phyloP scores from a whole-genome alignment of 2,329 filamentous ascomycete species.

The Colletotrichum scovillei region DNA sequence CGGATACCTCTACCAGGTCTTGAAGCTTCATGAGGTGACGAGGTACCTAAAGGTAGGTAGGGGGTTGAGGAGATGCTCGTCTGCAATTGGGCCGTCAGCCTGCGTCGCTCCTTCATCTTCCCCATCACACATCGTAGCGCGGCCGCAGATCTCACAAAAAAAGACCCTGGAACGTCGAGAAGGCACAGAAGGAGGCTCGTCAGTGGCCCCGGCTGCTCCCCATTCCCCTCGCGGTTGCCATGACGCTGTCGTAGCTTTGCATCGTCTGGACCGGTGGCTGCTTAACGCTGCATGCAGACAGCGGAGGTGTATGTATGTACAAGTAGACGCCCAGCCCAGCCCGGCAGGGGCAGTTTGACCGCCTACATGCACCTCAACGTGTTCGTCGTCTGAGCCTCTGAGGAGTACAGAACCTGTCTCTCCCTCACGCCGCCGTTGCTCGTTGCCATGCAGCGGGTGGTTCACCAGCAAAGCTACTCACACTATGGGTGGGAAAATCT shows the following conservation, averaged over 20 bases:
- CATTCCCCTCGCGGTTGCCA: conserved; percentile 34
- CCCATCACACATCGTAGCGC: conserved; percentile 5
- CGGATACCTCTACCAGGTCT: not conserved
- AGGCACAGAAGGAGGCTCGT: not conserved
- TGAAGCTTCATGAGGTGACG: not conserved
- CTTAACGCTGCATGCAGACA: conserved; percentile 29
- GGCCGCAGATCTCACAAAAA: conserved; percentile 17
- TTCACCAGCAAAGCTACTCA: not conserved
- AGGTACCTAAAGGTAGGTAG: not conserved
- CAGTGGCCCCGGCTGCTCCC: conserved; percentile 10
- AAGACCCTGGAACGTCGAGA: not conserved
- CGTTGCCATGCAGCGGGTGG: not conserved
- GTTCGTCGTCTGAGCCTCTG: not conserved
- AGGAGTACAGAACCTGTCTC: not conserved
- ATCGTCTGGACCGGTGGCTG: conserved; percentile 15
- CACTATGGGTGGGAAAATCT: not conserved
- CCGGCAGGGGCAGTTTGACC: conserved; percentile 7
- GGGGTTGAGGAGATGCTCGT: not conserved
- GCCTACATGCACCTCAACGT: conserved; percentile 24
- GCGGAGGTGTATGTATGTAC: not conserved
- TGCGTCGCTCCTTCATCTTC: conserved; percentile 11
- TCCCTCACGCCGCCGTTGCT: not conserved
- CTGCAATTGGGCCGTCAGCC: not conserved
- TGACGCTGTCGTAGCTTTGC: conserved; percentile 35
- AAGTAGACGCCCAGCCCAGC: not conserved